Evolutionary conservation across 2,329 filamentous ascomycete species (phyloP).

Genomic region (Diaporthe amygdali): DNA sequence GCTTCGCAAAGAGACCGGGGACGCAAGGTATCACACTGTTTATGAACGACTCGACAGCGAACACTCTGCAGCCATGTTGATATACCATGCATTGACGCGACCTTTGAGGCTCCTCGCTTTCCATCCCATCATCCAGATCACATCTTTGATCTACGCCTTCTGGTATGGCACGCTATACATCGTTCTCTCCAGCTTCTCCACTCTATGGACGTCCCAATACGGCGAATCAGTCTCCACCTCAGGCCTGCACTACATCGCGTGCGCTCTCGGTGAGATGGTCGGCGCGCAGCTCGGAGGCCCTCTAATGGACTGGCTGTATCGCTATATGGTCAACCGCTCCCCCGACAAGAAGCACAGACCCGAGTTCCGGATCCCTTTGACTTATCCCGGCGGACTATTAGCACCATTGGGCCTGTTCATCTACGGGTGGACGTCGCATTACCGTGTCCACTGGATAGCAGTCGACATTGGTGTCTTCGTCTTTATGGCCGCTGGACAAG

Average conservation of each 20-base stretch:
- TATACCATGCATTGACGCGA: slow-evolving; percentile 49
- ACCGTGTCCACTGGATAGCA: slow-evolving; percentile 42
- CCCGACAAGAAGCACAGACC: slow-evolving; percentile 42
- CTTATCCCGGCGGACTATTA: slow-evolving; percentile 53
- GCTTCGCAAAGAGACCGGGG: slow-evolving; percentile 12
- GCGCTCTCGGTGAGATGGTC: slow-evolving; percentile 66
- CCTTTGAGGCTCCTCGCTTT: slow-evolving; percentile 62
- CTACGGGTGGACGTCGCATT: slow-evolving; percentile 50
- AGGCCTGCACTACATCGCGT: slow-evolving; percentile 69
- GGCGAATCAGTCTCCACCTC: slow-evolving; percentile 60
- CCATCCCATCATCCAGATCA: slow-evolving; percentile 64
- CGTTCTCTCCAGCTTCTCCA: slow-evolving; percentile 65
- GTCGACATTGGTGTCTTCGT: slow-evolving; percentile 42
- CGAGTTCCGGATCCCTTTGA: slow-evolving; percentile 48
- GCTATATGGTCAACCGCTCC: slow-evolving; percentile 31
- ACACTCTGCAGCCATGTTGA: slow-evolving; percentile 29
- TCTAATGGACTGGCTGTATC: slow-evolving; percentile 48
- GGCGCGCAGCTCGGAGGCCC: slow-evolving; percentile 53
- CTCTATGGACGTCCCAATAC: slow-evolving; percentile 57
- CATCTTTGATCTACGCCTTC: slow-evolving; percentile 61
- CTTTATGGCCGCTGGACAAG: background rate
- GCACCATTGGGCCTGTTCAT: slow-evolving; percentile 41
- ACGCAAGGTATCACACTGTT: slow-evolving; percentile 37
- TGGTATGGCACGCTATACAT: slow-evolving; percentile 69
- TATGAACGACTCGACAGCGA: slow-evolving; percentile 42